Evolutionary conservation across 768 basidiomycete genomes (phyloP), one percentile per base, ranked within the genome.

Genomic region (Roridomyces roridus): DNA sequence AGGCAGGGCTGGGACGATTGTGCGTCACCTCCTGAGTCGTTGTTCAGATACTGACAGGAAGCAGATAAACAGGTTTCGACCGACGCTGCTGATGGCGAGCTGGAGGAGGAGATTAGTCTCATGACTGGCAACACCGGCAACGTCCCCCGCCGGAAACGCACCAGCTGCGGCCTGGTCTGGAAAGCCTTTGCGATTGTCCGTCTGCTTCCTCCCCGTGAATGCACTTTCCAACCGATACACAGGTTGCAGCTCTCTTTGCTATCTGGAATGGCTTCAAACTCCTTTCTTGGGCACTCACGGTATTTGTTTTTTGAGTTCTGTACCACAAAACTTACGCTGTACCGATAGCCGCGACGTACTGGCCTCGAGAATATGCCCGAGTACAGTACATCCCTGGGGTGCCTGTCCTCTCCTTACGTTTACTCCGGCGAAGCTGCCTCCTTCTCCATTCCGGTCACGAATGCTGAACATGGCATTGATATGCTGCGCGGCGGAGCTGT

Each of bases 351-450:
- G 34, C 64, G 74, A 0, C 78, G 80, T 2, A 80, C 81, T 35
- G 82, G 82, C 11, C 70, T 85, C 6, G 84, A 86, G 62, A 66
- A 70, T n/a, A 82, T 85, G 78, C 85, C 85, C 0, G 74, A 67
- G 24, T 86, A 78, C 71, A 78, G 81, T 68, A 76, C 69, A 4
- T 82, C 82, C 6, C 75, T 85, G 0, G 82, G 81, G 9, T 86
- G 84, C 66, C 60, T 71, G 9, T 59, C 74, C 42, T 78, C 80
- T 6, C 72, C 78, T 2, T 71, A 80, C 60, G 62, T 80, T 50
- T 85, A 83, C 68, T 74, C 80, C 24, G 72, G 69, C 11, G 69
- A 72, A 5, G 66, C 72, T 43, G 70, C 74, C 28, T 65, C 74
- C 23, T 67, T 81, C 57, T 68, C 64, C 34, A 72, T 79, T 6